A percentile compares a stretch with the other conserved stretches of the same genome.
These are phyloP conservation scores for Wallacemonas collosoma DNA, from an alignment of 208 protist species.

Conservation along the genomic window DNA sequence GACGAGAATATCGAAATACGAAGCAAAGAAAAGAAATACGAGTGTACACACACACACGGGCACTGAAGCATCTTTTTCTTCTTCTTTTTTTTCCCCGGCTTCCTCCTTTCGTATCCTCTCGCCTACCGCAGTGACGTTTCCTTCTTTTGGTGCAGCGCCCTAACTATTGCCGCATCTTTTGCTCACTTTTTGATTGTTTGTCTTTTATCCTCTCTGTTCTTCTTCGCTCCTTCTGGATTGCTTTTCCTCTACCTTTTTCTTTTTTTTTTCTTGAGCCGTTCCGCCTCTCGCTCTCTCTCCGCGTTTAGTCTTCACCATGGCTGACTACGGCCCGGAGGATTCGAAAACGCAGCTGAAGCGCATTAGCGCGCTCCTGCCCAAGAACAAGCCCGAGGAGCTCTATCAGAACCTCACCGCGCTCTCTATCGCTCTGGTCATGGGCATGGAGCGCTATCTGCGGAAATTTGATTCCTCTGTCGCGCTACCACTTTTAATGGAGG, in stretches of 20 bases:
- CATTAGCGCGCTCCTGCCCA: conserved; percentile 34
- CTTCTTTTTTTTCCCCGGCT: conserved; percentile 18
- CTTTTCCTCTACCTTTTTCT: conserved; percentile 1
- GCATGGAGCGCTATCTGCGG: conserved; percentile 77
- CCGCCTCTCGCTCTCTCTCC: neutral
- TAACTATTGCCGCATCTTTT: neutral
- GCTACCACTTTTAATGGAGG: conserved; percentile 49
- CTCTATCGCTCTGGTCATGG: conserved; percentile 84
- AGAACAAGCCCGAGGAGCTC: conserved; percentile 37
- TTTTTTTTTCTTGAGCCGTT: neutral
- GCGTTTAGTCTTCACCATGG: conserved; percentile 23
- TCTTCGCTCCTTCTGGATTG: neutral
- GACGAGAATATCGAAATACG: too few species aligned
- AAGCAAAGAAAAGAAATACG: too few species aligned
- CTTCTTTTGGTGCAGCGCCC: neutral
- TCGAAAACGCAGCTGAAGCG: conserved; percentile 63
- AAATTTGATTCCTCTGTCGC: conserved; percentile 62
- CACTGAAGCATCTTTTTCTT: neutral
- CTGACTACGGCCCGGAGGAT: conserved; percentile 32
- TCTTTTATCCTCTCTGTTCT: neutral
- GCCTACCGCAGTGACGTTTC: neutral
- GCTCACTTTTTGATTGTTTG: conserved; percentile 18
- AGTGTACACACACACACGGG: too few species aligned
- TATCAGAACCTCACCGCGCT: conserved; percentile 54
- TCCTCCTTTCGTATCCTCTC: neutral